A percentile compares a stretch with the other conserved stretches of the same genome.
Evolutionary conservation across 73 alveolate genomes (phyloP).

Genomic region (Uronychia setigera): DNA sequence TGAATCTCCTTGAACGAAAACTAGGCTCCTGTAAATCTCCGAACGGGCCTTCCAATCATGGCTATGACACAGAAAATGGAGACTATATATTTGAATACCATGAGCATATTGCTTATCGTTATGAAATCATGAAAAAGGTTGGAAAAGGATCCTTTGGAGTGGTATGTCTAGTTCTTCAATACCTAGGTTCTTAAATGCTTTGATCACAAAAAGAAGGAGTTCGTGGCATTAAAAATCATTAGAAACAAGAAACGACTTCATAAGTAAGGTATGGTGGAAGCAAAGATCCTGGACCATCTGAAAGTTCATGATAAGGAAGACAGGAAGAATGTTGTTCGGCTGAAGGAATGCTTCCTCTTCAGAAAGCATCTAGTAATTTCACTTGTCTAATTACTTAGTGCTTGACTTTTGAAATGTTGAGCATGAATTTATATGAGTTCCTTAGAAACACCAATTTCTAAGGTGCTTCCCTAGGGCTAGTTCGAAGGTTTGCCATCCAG

Average conservation of each 20-base stretch:
- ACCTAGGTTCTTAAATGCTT: slow-evolving; percentile 68
- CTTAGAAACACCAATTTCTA: slow-evolving; percentile 36
- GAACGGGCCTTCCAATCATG: slow-evolving; percentile 33
- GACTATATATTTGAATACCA: slow-evolving; percentile 71
- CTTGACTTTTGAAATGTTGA: slow-evolving; percentile 62
- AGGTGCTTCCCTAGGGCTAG: slow-evolving; percentile 37
- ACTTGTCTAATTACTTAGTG: background rate
- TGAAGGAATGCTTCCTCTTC: slow-evolving; percentile 57
- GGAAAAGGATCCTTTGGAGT: slow-evolving; percentile 97
- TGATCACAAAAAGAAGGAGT: slow-evolving; percentile 87
- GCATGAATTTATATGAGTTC: slow-evolving; percentile 56
- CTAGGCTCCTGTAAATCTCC: background rate
- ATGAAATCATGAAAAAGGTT: slow-evolving; percentile 83
- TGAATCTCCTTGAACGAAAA: slow-evolving; percentile 12
- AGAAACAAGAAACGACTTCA: slow-evolving; percentile 79
- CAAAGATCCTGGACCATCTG: slow-evolving; percentile 56
- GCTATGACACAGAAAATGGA: slow-evolving; percentile 82
- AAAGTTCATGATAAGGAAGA: slow-evolving; percentile 56
- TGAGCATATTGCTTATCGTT: slow-evolving; percentile 90
- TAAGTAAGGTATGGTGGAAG: slow-evolving; percentile 88
- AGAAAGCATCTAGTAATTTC: slow-evolving; percentile 48
- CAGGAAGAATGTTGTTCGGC: slow-evolving; percentile 42
- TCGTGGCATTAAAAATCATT: slow-evolving; percentile 87
- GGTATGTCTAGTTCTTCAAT: slow-evolving; percentile 18
- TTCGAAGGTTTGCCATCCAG: slow-evolving; percentile 65